Conservation (phyloP, 192 early-diverging fungal genomes). For the Pecoramyces ruminantium region DNA sequence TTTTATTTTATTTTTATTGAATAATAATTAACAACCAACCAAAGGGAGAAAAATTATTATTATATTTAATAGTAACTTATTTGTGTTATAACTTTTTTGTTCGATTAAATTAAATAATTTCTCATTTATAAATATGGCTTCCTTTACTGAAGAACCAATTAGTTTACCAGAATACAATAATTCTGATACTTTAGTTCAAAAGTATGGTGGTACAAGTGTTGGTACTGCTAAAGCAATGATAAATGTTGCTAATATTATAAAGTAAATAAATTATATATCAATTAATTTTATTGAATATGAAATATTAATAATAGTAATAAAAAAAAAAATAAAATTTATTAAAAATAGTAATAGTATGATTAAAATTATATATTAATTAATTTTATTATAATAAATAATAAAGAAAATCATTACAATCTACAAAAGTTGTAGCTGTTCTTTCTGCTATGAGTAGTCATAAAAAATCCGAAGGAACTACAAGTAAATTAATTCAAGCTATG, state of each 20-base stretch:
- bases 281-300: too few species aligned
- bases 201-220: constrained; percentile 95
- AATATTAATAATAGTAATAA: too few species aligned
- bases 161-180: neutral
- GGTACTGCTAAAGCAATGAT: constrained; percentile 47
- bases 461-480: constrained; percentile 84
- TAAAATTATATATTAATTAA: too few species aligned
- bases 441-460: constrained; percentile 81
- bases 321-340: too few species aligned
- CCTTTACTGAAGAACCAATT: neutral
- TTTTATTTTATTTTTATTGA: too few species aligned
- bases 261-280: neutral
- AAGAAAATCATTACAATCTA: neutral
- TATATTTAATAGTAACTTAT: too few species aligned
- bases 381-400: neutral
- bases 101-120: too few species aligned
- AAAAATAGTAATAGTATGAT: too few species aligned
- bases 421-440: constrained; percentile 58
- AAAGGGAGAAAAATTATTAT: too few species aligned
- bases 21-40: too few species aligned
- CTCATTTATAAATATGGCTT: too few species aligned
- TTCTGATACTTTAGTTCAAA: constrained; percentile 10
- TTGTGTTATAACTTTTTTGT: too few species aligned
- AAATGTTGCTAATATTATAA: constrained; percentile 16
- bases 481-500: constrained; percentile 46